Conservation (phyloP, 345 rosid species). For the Angophora floribunda region DNA sequence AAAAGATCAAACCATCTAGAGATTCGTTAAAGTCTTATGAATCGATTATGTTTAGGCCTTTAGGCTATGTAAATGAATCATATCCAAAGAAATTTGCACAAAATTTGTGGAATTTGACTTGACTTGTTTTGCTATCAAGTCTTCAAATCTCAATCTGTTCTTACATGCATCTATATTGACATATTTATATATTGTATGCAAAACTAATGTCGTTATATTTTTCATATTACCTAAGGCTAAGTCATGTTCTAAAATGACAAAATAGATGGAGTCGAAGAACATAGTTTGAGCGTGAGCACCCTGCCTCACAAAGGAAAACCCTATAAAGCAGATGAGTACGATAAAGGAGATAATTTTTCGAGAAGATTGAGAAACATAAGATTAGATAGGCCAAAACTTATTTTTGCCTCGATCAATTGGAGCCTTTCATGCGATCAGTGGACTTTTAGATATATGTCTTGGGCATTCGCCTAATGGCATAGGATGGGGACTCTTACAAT, state of each 20-base stretch:
- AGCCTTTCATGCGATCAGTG: neutral
- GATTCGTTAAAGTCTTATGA: neutral
- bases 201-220: neutral
- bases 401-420: neutral
- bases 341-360: neutral
- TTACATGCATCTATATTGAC: neutral
- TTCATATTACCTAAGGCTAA: neutral
- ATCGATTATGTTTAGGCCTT: neutral
- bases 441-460: no score
- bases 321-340: no score
- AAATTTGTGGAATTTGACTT: neutral
- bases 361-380: neutral
- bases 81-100: neutral
- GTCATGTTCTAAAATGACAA: neutral
- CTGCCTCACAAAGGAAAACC: neutral
- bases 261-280: neutral
- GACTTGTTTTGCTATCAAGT: neutral
- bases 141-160: neutral
- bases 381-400: neutral
- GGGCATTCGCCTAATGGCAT: neutral
- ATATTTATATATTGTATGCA: neutral
- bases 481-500: neutral
- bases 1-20: neutral
- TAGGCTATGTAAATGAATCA: neutral
- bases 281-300: neutral